phyloP scores from a whole-genome alignment of 257 asterid species.

The Solanum sejunctum region DNA sequence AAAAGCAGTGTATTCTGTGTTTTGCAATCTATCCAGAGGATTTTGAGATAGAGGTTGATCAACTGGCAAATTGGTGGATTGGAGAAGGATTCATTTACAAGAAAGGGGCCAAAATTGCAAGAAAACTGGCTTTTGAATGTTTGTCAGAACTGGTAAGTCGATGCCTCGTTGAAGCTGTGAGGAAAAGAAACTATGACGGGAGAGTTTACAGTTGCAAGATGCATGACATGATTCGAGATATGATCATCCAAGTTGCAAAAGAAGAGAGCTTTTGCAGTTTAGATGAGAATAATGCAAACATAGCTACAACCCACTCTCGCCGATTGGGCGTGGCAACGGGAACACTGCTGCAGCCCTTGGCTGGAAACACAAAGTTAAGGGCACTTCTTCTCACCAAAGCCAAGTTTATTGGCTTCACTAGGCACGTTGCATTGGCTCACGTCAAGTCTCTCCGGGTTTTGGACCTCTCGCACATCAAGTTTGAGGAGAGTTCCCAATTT shows the following conservation, averaged over 20 bases:
- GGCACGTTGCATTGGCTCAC: constrained; percentile 1
- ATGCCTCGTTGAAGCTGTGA: constrained; percentile 7
- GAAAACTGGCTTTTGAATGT: constrained; percentile 4
- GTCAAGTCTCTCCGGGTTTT: constrained; percentile 15
- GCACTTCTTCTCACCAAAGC: constrained; percentile 6
- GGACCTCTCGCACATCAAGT: constrained; percentile 9
- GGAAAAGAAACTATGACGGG: constrained; percentile 8
- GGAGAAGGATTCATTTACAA: constrained; percentile 18
- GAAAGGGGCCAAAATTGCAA: neutral
- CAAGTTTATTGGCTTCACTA: neutral
- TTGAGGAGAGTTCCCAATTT: neutral
- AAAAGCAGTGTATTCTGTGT: constrained; percentile 9
- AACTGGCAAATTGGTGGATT: constrained; percentile 8
- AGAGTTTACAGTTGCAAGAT: constrained; percentile 13
- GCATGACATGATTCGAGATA: constrained; percentile 15
- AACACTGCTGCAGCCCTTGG: neutral
- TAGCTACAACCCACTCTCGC: neutral
- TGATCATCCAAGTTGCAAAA: constrained; percentile 7
- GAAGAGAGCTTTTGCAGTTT: constrained; percentile 8
- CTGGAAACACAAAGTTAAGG: constrained; percentile 6
- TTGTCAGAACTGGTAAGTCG: constrained; percentile 5
- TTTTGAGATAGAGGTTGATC: constrained; percentile 7
- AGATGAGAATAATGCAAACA: neutral
- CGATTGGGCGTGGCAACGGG: constrained; percentile 9
- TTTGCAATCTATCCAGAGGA: constrained; percentile 16